These are phyloP conservation scores for Ceratocystiopsis minuta DNA, from an alignment of 2,329 filamentous ascomycete species.

Conservation along the genomic window DNA sequence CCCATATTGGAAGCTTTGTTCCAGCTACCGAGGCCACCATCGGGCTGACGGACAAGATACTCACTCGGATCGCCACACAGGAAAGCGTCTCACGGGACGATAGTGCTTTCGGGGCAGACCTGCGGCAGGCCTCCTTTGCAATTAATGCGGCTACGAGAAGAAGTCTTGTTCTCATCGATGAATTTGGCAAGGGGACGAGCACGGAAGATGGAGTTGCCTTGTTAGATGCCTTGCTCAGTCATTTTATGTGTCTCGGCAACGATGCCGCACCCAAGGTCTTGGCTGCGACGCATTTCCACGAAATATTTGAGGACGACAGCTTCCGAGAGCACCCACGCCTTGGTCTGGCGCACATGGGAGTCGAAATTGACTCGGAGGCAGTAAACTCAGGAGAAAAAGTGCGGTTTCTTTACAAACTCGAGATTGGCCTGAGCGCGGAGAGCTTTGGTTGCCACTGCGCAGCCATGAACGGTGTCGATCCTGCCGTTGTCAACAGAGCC, in stretches of 20 bases:
- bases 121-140: conserved; percentile 70
- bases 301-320: conserved; percentile 51
- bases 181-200: conserved; percentile 58
- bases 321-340: conserved; percentile 33
- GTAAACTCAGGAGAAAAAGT: conserved; percentile 40
- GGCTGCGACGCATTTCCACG: conserved; percentile 46
- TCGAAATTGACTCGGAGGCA: conserved; percentile 37
- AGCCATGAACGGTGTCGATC: conserved; percentile 65
- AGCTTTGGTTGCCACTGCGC: conserved; percentile 83
- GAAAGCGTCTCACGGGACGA: conserved; percentile 41
- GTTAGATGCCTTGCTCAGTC: conserved; percentile 35
- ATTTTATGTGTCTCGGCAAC: conserved; percentile 30
- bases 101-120: conserved; percentile 54
- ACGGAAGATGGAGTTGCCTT: conserved; percentile 39
- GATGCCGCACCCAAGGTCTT: conserved; percentile 35
- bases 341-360: conserved; percentile 53
- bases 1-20: conserved; percentile 84
- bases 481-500: conserved; percentile 54
- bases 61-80: conserved; percentile 67
- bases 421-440: conserved; percentile 48
- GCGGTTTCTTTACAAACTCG: conserved; percentile 56
- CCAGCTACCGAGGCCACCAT: conserved; percentile 61
- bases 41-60: conserved; percentile 80
- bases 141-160: conserved; percentile 55
- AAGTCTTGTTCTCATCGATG: conserved; percentile 79